Base-by-base conservation (phyloP, 2,329 filamentous ascomycete species). In the Nothophoma quercina region DNA sequence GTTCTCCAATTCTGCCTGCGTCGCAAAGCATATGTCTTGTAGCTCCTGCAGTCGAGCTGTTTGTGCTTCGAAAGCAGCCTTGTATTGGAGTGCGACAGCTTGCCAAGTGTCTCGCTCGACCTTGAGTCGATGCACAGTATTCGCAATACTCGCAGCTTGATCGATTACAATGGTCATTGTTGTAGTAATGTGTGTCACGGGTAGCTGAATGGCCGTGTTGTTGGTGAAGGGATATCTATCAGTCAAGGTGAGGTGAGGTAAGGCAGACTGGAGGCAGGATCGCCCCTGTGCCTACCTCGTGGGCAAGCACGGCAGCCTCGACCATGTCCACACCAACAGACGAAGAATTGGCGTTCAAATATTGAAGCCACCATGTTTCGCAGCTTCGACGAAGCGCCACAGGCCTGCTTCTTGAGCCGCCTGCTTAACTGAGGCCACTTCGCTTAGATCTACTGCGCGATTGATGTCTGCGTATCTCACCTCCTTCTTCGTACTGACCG, bases 401-500 rank as follows among this genome's bases (percentile, higher is more conserved):
- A 95, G 75, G 0, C 91, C 90, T 35, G 87, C 88, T 29, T 84
- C 78, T 62, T 86, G 81, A 0, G 90, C 91, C 2, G 88, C 89
- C 60, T 81, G 80, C 48, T 84, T 81, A 2, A 93, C 88, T 4
- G 77, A 78, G 0, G 82, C 84, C 7, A 93, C 75, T 70, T 96
- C 90, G 2, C 85, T 78, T 28, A 81, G 75, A 2, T 77, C 84
- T 4, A 91, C 82, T 12, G 84, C 78, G n/a, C 89, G 84, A 69
- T 95, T 93, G 67, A 95, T 90, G 32, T 95, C 90, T 15, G 81
- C 79, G 73, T 93, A 95, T 25, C 89, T 79, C 4, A 88, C 79
- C 51, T 83, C 75, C 3, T 78, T 75, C 2, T 63, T 63, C 10
- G 70, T 58, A 12, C 34, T n/a, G 9, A 59, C 54, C 8, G 56